These are phyloP conservation scores for Tagetes erecta DNA, from an alignment of 129 eudicot species.

Conservation along the genomic window DNA sequence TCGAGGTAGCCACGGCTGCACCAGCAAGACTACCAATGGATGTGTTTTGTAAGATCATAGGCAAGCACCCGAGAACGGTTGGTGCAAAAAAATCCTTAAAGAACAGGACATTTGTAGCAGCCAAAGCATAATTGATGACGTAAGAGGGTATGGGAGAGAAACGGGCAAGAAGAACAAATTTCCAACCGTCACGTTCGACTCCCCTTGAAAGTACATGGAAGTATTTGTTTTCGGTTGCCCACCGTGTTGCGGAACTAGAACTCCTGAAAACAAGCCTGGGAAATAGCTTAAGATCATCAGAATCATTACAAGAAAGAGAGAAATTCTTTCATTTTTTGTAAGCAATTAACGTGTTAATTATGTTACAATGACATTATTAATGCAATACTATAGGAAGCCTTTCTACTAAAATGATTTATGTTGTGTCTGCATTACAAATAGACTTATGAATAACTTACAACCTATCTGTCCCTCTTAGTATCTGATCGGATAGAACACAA, in stretches of 20 bases:
- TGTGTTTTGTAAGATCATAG: constrained; percentile 95
- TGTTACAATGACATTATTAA: not conserved
- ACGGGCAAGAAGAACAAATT: constrained; percentile 91
- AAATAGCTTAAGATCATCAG: not conserved
- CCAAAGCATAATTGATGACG: constrained; percentile 82
- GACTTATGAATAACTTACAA: not conserved
- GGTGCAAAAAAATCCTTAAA: constrained; percentile 76
- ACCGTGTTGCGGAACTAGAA: constrained; percentile 60
- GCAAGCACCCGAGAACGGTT: constrained; percentile 85
- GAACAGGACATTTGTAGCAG: constrained; percentile 79
- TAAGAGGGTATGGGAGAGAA: constrained; percentile 96
- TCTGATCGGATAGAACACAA: not conserved
- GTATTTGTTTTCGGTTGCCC: constrained; percentile 77
- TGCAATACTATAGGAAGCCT: not conserved
- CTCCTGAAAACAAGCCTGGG: constrained; percentile 70
- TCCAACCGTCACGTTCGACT: constrained; percentile 94
- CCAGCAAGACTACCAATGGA: constrained; percentile 95
- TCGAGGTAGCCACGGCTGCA: constrained; percentile 81
- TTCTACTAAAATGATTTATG: not conserved
- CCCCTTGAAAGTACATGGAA: constrained; percentile 74
- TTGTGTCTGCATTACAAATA: not conserved
- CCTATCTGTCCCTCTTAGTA: not conserved
- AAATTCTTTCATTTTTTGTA: not conserved
- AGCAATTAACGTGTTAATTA: not conserved
- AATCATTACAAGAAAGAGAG: constrained; percentile 18